Conservation (phyloP, 116 monocot genomes). For the Iris pallida region DNA sequence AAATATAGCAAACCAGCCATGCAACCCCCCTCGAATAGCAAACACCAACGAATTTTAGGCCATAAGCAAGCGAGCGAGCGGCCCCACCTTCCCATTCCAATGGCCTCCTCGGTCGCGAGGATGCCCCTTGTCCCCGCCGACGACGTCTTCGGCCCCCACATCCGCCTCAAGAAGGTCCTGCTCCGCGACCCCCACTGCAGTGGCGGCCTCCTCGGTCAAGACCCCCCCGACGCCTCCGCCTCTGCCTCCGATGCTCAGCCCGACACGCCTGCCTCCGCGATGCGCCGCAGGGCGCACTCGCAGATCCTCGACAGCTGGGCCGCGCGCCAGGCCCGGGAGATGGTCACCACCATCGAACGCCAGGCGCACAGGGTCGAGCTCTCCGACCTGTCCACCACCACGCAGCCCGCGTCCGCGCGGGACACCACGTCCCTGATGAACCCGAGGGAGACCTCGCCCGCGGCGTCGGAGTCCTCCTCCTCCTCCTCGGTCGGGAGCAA, state of each 20-base stretch:
- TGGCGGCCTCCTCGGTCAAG: not conserved
- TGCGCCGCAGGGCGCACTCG: slow-evolving; percentile 9
- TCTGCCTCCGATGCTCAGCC: too few relatives aligned
- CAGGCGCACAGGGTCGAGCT: slow-evolving; percentile 55
- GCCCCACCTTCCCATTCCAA: not conserved
- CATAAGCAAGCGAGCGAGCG: too few relatives aligned
- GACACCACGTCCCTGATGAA: slow-evolving; percentile 40
- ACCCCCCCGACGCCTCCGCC: not conserved
- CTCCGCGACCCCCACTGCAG: not conserved
- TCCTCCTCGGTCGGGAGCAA: slow-evolving; percentile 1
- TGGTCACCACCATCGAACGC: slow-evolving; percentile 41
- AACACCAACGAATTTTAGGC: too few relatives aligned
- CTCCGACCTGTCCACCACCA: slow-evolving; percentile 30
- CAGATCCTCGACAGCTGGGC: slow-evolving; percentile 64
- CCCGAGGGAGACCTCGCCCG: slow-evolving; percentile 42
- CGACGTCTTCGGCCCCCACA: slow-evolving; percentile 7
- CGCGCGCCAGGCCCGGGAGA: slow-evolving; percentile 37
- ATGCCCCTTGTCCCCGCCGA: slow-evolving; percentile 3
- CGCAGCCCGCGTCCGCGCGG: slow-evolving; percentile 46
- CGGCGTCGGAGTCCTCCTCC: slow-evolving; percentile 6
- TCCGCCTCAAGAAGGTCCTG: slow-evolving; percentile 9
- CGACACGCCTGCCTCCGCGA: not conserved
- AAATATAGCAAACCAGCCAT: too few relatives aligned
- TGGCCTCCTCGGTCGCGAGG: slow-evolving; percentile 14
- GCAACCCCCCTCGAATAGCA: too few relatives aligned